A percentile compares a stretch with the other conserved stretches of the same genome.
Conservation (phyloP, 2,329 filamentous ascomycete genomes). For the Alternaria triticimaculans region DNA sequence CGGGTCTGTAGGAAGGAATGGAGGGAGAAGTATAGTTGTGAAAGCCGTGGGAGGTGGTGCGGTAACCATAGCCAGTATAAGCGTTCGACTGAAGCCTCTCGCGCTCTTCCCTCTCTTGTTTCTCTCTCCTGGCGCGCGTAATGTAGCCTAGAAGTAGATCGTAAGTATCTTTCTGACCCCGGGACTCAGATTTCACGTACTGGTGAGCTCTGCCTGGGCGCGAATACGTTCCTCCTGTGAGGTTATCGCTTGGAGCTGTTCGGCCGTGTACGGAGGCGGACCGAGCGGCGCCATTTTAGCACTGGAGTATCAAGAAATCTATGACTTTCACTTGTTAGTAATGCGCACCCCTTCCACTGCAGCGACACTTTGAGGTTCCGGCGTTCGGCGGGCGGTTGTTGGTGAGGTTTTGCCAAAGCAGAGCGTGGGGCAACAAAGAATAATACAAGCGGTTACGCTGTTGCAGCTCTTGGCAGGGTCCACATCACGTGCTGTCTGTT, state of each 20-base stretch:
- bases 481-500: neutral
- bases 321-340: neutral
- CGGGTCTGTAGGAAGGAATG: neutral
- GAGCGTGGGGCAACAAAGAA: slow-evolving; percentile 18
- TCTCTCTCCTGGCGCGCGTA: slow-evolving; percentile 28
- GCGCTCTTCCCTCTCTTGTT: slow-evolving; percentile 22
- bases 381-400: neutral
- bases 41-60: neutral
- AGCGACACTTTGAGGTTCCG: neutral
- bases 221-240: slow-evolving; percentile 25
- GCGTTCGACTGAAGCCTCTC: slow-evolving; percentile 10
- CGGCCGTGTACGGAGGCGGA: slow-evolving; percentile 34
- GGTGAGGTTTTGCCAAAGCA: neutral
- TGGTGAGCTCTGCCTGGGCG: slow-evolving; percentile 34
- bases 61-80: slow-evolving; percentile 3
- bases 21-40: neutral
- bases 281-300: slow-evolving; percentile 30
- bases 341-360: neutral
- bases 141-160: slow-evolving; percentile 22
- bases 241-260: slow-evolving; percentile 33
- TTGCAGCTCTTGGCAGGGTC: slow-evolving; percentile 10
- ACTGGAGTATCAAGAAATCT: neutral
- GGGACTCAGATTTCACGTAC: slow-evolving; percentile 28
- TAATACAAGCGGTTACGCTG: neutral
- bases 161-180: slow-evolving; percentile 14